A percentile compares a stretch with the other conserved stretches of the same genome.
Evolutionary conservation across 768 basidiomycete genomes (phyloP).

Genomic region (Lactarius tabidus): DNA sequence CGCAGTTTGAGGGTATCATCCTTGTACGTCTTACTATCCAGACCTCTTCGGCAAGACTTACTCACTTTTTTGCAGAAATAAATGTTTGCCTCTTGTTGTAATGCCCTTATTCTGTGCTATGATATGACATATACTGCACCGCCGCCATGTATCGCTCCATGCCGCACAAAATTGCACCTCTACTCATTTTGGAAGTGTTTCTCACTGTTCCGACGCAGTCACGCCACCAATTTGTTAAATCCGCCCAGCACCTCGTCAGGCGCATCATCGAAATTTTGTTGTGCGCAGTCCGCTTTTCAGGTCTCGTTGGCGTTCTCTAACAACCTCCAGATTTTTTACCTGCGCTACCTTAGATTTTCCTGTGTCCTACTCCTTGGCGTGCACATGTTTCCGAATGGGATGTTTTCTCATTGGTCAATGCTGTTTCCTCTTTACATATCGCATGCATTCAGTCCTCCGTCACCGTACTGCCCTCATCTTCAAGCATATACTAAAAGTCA

Average conservation of each 20-base stretch:
- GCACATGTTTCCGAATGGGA: too few relatives aligned
- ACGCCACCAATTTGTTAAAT: not conserved
- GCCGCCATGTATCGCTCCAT: slow-evolving; percentile 14
- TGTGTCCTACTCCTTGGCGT: too few relatives aligned
- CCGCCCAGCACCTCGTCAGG: too few relatives aligned
- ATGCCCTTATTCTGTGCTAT: not conserved
- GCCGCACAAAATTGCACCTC: not conserved
- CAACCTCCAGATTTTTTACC: too few relatives aligned
- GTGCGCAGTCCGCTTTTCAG: too few relatives aligned
- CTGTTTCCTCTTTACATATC: too few relatives aligned
- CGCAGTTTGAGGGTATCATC: slow-evolving; percentile 97
- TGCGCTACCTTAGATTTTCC: too few relatives aligned
- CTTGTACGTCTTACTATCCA: slow-evolving; percentile 49
- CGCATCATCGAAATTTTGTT: too few relatives aligned
- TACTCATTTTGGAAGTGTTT: not conserved
- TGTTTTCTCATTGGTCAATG: too few relatives aligned
- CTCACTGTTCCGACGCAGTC: not conserved
- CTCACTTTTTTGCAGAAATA: slow-evolving; percentile 17
- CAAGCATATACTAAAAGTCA: not conserved
- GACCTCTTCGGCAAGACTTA: too few relatives aligned
- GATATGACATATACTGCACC: slow-evolving; percentile 14
- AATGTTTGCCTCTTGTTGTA: not conserved
- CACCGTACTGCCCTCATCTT: too few relatives aligned
- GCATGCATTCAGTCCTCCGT: too few relatives aligned
- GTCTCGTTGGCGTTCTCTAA: slow-evolving; percentile 90